phyloP scores from a whole-genome alignment of 768 basidiomycete species.

The Xerocomus brunneocitrinus region DNA sequence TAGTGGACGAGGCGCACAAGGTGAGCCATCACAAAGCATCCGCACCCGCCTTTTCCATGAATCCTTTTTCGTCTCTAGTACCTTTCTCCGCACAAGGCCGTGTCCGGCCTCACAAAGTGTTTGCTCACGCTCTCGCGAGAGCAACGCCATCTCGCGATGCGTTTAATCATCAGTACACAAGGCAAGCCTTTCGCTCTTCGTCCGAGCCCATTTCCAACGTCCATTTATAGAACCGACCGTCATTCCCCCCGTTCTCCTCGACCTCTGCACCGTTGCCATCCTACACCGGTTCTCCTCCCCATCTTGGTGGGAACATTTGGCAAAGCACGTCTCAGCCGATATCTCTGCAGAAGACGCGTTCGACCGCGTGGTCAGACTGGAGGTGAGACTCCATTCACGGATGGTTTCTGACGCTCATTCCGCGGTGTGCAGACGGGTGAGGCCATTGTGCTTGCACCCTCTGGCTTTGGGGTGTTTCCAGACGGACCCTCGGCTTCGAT shows the following conservation, averaged over 20 bases:
- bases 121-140: conserved; percentile 59
- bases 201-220: background rate
- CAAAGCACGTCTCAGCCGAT: conserved; percentile 63
- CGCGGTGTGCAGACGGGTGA: conserved; percentile 53
- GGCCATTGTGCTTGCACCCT: conserved; percentile 64
- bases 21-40: conserved; percentile 27
- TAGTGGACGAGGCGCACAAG: conserved; percentile 77
- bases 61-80: conserved; percentile 42
- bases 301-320: conserved; percentile 68
- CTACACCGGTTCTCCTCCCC: conserved; percentile 73
- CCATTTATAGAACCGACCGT: conserved; percentile 58
- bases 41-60: background rate
- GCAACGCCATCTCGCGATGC: conserved; percentile 68
- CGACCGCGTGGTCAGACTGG: conserved; percentile 58
- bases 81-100: conserved; percentile 42
- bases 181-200: conserved; percentile 33
- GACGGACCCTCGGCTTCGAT: conserved; percentile 4
- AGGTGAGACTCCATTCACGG: conserved; percentile 37
- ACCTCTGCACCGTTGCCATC: conserved; percentile 61
- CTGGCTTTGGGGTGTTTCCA: conserved; percentile 47
- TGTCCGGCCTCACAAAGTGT: conserved; percentile 53
- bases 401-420: background rate
- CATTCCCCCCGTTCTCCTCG: conserved; percentile 61
- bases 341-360: conserved; percentile 57
- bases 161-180: conserved; percentile 72